Base-by-base conservation (phyloP, 805 yeast genomes). In the Wickerhamiella dianesei region DNA sequence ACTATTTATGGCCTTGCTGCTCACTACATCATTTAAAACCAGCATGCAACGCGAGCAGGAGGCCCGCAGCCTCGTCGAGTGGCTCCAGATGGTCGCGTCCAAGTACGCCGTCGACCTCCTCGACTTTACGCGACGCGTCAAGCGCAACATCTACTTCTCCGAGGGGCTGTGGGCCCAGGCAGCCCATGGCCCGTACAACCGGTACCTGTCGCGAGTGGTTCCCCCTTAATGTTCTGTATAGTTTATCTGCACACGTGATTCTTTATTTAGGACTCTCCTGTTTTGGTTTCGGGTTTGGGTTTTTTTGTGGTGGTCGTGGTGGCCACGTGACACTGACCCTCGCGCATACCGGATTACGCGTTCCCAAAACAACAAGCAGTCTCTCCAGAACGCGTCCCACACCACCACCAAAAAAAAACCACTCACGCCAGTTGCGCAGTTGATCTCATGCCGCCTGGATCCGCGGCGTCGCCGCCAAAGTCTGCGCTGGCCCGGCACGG, bases 401-500 rank as follows among this genome's bases (percentile, higher is more conserved):
- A n/a, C n/a, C n/a, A n/a, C n/a, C n/a, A n/a, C n/a, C n/a, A n/a
- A n/a, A n/a, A n/a, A n/a, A n/a, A n/a, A n/a, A n/a, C n/a, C n/a
- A n/a, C n/a, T n/a, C n/a, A n/a, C n/a, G n/a, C n/a, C n/a, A n/a
- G n/a, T n/a, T n/a, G n/a, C n/a, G n/a, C n/a, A n/a, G n/a, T n/a
- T n/a, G n/a, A n/a, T n/a, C n/a, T n/a, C n/a, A n/a, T n/a, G n/a
- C n/a, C n/a, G n/a, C n/a, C n/a, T n/a, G n/a, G n/a, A n/a, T n/a
- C 12, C 12, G 32, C 21, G 25, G 18, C n/a, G 41, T 29, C 41
- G 13, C 41, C 40, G 14, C 21, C 44, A 16, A 56, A 53, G 35
- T 56, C 59, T 13, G 60, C 59, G 14, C 47, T 57, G 46, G 54
- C 56, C 2, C 51, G 60, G 3, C 53, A 53, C 25, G 53, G 52